Evolutionary conservation across 2,329 filamentous ascomycete genomes (phyloP).

Genomic region (Botrytis galanthina): DNA sequence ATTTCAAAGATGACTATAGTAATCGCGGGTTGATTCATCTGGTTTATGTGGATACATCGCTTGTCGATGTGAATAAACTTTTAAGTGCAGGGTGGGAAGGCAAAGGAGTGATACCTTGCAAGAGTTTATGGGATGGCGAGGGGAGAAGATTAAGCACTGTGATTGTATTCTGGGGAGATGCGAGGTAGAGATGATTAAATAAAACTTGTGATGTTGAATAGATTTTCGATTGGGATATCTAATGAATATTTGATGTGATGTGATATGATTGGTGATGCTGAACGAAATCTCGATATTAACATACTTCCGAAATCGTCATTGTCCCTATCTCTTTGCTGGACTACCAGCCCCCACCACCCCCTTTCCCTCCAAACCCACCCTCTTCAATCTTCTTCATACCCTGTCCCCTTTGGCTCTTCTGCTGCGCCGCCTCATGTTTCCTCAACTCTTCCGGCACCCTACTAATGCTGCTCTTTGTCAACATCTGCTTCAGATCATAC

Average conservation of each 20-base stretch:
- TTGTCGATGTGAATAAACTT: not conserved
- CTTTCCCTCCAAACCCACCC: conserved; percentile 41
- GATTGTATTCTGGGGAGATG: conserved; percentile 6
- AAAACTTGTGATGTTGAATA: not conserved
- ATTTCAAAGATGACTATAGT: conserved; percentile 10
- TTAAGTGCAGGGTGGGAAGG: not conserved
- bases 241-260: not conserved
- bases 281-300: not conserved
- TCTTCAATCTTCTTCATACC: conserved; percentile 49
- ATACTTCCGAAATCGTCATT: not conserved
- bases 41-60: conserved; percentile 19
- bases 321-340: not conserved
- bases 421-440: conserved; percentile 88
- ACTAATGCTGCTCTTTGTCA: conserved; percentile 83
- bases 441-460: conserved; percentile 88
- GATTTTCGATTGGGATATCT: not conserved
- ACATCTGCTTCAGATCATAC: conserved; percentile 95
- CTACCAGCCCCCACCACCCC: conserved; percentile 29
- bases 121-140: conserved; percentile 43
- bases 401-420: conserved; percentile 58
- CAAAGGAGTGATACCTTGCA: conserved; percentile 43
- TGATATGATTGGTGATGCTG: not conserved
- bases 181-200: not conserved
- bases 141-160: conserved; percentile 38
- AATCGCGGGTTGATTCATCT: not conserved